Evolutionary conservation across 2,329 filamentous ascomycete genomes (phyloP), one percentile per base, ranked within the genome.

Genomic region (Colletotrichum sidae): DNA sequence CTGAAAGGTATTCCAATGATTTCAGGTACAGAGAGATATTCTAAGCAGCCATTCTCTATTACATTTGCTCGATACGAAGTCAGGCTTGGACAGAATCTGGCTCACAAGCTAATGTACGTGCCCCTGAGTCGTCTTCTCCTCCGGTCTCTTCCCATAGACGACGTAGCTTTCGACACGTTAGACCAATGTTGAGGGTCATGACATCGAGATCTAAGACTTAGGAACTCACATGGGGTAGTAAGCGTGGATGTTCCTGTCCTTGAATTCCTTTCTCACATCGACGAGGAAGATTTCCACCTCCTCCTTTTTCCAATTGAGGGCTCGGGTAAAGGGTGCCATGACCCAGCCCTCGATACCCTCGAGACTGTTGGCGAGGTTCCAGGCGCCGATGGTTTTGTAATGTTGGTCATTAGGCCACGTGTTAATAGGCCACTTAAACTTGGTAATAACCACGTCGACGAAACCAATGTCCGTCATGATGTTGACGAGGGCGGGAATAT

Each of bases 381-480:
- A 78, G 17, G 51, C 15, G 74, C 84, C 85, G 1, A 86, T 70
- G 54, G 85, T 79, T 70, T 87, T 88, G 60, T 83, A 77, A 25
- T 80, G 78, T 7, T 77, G 76, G 45, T 85, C 81, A 50, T 80
- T 81, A 0, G 84, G 81, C 85, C 85, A 88, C 9, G 77, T 71
- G 68, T 83, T 84, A 35, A 77, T 78, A 0, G 85, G 85, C 75
- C 84, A 81, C 71, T 81, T 83, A 68, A 77, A 83, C 15, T 82
- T 70, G 2, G 78, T 74, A 70, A 86, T 80, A 0, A 74, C 73
- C 0, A 89, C 80, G 58, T 87, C 79, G 55, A 80, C 75, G 67
- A 88, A 88, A 1, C 87, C 87, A 0, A 81, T 83, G 12, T 83
- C 81, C 8, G 75, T 72, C 71, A 88, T 77, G 54, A 80, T 77